Percentiles rank a stretch among this genome's conserved stretches.
Evolutionary conservation across 768 basidiomycete genomes (phyloP).

Genomic region (Naganishia friedmannii): DNA sequence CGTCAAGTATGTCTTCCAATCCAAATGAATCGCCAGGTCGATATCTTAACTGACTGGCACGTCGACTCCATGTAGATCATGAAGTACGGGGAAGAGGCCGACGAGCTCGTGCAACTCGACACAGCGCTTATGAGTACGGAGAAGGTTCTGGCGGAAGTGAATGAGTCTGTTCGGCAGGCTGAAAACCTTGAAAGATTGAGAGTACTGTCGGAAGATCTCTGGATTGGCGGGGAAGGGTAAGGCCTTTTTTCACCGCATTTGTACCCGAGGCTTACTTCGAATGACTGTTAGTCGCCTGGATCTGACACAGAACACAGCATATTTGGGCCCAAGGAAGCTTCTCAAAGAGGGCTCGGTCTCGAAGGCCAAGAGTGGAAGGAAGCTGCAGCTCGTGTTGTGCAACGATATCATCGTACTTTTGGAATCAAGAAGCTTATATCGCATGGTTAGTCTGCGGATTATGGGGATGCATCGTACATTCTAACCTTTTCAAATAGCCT

Average conservation of each 20-base stretch:
- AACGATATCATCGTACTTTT: conserved; percentile 85
- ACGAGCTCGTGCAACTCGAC: conserved; percentile 62
- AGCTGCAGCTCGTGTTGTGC: conserved; percentile 73
- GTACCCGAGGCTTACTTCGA: too few species aligned
- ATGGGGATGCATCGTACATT: neutral
- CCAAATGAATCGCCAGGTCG: conserved; percentile 14
- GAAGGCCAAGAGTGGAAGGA: conserved; percentile 81
- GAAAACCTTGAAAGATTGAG: conserved; percentile 75
- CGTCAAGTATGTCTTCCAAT: conserved; percentile 59
- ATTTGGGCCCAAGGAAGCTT: conserved; percentile 75
- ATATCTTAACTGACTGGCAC: neutral
- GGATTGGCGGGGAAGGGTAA: conserved; percentile 76
- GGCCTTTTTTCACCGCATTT: too few species aligned
- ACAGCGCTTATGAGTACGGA: conserved; percentile 66
- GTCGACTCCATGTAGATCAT: conserved; percentile 59
- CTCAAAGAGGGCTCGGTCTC: conserved; percentile 71
- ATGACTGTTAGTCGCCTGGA: conserved; percentile 84
- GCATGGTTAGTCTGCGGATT: conserved; percentile 62
- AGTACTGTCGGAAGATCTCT: conserved; percentile 71
- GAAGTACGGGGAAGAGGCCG: conserved; percentile 68
- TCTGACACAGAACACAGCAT: conserved; percentile 81
- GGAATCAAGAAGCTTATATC: conserved; percentile 71
- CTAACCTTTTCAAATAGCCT: conserved; percentile 56
- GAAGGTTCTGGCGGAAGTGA: conserved; percentile 71
- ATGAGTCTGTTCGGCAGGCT: conserved; percentile 79